Percentiles rank a stretch among this genome's conserved stretches.
Evolutionary conservation across 495 filamentous ascomycete species (phyloP).

Genomic region (Cercophora samala): DNA sequence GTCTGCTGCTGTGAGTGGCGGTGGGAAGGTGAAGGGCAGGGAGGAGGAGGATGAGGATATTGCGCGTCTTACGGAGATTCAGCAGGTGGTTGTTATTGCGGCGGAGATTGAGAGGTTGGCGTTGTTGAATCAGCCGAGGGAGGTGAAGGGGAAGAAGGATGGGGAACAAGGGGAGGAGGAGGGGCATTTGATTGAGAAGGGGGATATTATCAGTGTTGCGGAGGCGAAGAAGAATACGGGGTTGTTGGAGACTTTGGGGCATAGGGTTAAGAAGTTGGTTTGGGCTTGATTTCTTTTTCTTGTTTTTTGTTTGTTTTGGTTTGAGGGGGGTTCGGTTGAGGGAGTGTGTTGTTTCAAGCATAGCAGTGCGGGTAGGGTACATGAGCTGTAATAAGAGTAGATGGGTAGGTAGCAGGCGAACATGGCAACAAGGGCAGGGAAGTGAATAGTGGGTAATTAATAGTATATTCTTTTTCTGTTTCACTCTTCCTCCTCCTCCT

Average conservation of each 20-base stretch:
- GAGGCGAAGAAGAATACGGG: conserved; percentile 88
- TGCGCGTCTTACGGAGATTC: conserved; percentile 57
- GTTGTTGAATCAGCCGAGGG: conserved; percentile 33
- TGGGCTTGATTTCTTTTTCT: conserved; percentile 59
- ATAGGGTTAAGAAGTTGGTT: conserved; percentile 86
- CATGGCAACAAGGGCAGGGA: not conserved
- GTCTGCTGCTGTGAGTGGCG: conserved; percentile 35
- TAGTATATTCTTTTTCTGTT: not conserved
- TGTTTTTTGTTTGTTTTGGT: not conserved
- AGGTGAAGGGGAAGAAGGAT: conserved; percentile 34
- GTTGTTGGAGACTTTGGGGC: conserved; percentile 76
- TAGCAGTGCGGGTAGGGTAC: not conserved
- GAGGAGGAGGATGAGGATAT: conserved; percentile 31
- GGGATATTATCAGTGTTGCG: conserved; percentile 73
- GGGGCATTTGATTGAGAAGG: conserved; percentile 56
- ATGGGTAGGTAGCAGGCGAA: not conserved
- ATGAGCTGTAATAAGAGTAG: not conserved
- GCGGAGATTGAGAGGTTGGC: conserved; percentile 53
- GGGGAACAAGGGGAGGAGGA: too few relatives aligned
- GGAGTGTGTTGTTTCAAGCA: not conserved
- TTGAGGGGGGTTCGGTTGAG: not conserved
- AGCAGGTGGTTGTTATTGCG: conserved; percentile 69
- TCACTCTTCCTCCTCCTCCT: conserved; percentile 7
- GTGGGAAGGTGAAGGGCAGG: conserved; percentile 32
- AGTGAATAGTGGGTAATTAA: conserved; percentile 6